Conservation (phyloP, 2,329 filamentous ascomycete species). For the Eutypa lata region DNA sequence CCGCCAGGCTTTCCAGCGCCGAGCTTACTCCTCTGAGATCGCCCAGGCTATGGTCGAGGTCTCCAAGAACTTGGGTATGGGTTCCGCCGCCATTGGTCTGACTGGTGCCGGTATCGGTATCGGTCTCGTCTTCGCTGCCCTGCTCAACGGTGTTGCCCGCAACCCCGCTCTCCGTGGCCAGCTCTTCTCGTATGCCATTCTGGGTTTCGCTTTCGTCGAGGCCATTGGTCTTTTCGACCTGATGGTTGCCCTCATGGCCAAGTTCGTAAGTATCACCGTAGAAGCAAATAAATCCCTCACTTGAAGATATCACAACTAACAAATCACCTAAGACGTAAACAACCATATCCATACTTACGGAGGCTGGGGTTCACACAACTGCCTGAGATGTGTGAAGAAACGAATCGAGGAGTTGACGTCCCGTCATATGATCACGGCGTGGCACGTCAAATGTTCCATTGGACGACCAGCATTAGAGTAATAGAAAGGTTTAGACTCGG, state of each 20-base stretch:
- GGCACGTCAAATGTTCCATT: conserved; percentile 24
- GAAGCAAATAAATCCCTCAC: conserved; percentile 7
- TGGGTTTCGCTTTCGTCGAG: conserved; percentile 93
- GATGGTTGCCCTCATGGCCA: conserved; percentile 93
- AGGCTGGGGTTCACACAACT: conserved; percentile 26
- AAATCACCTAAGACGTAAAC: conserved; percentile 28
- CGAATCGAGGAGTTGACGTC: conserved; percentile 19
- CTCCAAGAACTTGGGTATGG: conserved; percentile 89
- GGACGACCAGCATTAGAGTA: conserved; percentile 32
- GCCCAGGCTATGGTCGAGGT: conserved; percentile 85
- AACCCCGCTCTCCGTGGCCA: conserved; percentile 93
- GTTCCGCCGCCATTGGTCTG: conserved; percentile 85
- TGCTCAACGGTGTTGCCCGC: conserved; percentile 85
- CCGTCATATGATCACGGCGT: conserved; percentile 15
- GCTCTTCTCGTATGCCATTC: conserved; percentile 94
- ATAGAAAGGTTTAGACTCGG: conserved; percentile 30
- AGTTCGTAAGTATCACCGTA: conserved; percentile 62
- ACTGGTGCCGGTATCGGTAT: conserved; percentile 93
- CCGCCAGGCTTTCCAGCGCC: conserved; percentile 65
- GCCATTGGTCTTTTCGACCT: conserved; percentile 87
- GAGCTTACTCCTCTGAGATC: conserved; percentile 85
- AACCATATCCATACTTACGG: conserved; percentile 25
- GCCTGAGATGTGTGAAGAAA: conserved; percentile 25
- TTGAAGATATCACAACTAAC: conserved; percentile 7
- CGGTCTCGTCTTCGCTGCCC: conserved; percentile 88